phyloP scores from a whole-genome alignment of 441 rosid species.

The Mallotus japonicus region DNA sequence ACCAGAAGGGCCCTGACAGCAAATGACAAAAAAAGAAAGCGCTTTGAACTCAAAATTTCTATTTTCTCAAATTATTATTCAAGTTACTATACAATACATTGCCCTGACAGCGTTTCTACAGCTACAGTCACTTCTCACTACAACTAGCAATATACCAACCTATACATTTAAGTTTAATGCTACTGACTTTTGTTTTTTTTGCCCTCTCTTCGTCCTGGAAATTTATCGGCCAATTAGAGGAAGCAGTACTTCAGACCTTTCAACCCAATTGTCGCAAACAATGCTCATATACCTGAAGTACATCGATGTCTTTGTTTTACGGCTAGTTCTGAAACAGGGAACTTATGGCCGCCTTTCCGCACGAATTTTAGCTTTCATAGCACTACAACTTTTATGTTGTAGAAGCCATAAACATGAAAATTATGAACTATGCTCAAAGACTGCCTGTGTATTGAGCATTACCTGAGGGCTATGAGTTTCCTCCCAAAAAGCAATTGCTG shows the following conservation, averaged over 20 bases:
- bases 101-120: neutral
- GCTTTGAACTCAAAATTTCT: neutral
- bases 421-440: neutral
- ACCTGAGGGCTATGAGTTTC: slow-evolving; percentile 29
- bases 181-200: neutral
- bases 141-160: slow-evolving; percentile 27
- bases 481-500: slow-evolving; percentile 50
- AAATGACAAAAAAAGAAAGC: neutral
- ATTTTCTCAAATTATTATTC: neutral
- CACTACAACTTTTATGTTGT: neutral
- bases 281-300: neutral
- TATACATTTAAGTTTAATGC: slow-evolving; percentile 13
- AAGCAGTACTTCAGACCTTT: neutral
- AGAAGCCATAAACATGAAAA: neutral
- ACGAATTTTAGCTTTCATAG: neutral
- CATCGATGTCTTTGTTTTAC: neutral
- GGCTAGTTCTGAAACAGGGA: neutral
- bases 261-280: neutral
- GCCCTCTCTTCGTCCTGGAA: neutral
- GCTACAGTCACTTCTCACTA: slow-evolving; percentile 7
- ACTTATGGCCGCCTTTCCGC: neutral
- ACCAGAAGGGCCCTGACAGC: neutral
- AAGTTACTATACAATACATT: slow-evolving; percentile 22
- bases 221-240: neutral
- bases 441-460: neutral